Conservation (phyloP, 139 green algal species). For the Tetraselmis chui region DNA sequence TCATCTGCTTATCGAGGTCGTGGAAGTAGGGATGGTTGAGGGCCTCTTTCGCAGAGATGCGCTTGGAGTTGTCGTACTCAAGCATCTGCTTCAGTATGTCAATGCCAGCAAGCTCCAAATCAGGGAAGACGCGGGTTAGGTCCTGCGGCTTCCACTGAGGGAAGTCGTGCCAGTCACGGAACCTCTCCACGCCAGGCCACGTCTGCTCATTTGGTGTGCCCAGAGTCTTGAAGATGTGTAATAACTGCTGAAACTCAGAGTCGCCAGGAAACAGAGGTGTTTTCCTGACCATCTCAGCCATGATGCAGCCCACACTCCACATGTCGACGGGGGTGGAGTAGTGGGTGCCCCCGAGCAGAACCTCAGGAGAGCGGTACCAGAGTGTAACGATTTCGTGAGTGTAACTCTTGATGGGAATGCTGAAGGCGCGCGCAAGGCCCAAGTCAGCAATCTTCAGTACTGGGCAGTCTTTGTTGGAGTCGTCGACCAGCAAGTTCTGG, state of each 20-base stretch:
- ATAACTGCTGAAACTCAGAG: constrained; percentile 80
- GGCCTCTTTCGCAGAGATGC: constrained; percentile 88
- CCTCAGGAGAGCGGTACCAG: constrained; percentile 97
- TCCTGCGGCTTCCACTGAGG: constrained; percentile 49
- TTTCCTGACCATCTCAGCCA: constrained; percentile 77
- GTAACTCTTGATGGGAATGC: constrained; percentile 96
- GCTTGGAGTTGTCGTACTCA: constrained; percentile 63
- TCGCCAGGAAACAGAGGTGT: constrained; percentile 73
- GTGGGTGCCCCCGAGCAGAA: constrained; percentile 89
- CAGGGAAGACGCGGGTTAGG: constrained; percentile 53
- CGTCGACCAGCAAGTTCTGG: constrained; percentile 94
- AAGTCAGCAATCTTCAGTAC: constrained; percentile 96
- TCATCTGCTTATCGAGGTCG: constrained; percentile 58
- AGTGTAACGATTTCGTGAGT: constrained; percentile 99
- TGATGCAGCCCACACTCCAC: constrained; percentile 97
- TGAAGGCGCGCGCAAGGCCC: constrained; percentile 89
- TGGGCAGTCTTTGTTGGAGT: constrained; percentile 30
- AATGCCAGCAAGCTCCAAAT: constrained; percentile 67
- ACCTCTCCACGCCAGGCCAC: constrained; percentile 68
- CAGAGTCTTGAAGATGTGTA: constrained; percentile 83
- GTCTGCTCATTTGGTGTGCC: constrained; percentile 69
- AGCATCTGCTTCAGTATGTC: constrained; percentile 66
- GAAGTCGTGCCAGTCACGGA: constrained; percentile 87
- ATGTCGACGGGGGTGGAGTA: constrained; percentile 97
- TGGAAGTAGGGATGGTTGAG: constrained; percentile 94